phyloP scores from a whole-genome alignment of 306 rosid species.

The Prunus persica region DNA sequence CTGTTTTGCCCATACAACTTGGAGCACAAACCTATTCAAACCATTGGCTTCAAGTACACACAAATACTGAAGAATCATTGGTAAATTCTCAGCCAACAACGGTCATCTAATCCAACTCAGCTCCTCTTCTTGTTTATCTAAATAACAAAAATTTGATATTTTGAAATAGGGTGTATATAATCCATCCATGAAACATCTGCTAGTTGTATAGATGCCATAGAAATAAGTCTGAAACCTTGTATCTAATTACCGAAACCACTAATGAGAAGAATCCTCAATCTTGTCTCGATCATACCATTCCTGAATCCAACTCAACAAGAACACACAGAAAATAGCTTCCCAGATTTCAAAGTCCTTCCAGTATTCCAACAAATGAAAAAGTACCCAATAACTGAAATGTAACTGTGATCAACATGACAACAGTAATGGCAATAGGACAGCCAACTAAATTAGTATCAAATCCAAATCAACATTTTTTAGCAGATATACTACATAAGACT shows the following conservation, averaged over 20 bases:
- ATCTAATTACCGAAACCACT: slow-evolving; percentile 14
- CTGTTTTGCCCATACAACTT: neutral
- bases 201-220: slow-evolving; percentile 1
- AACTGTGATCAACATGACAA: slow-evolving; percentile 7
- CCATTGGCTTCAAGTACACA: neutral
- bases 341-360: slow-evolving; percentile 10
- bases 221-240: slow-evolving; percentile 20
- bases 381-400: slow-evolving; percentile 6
- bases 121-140: neutral
- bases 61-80: neutral
- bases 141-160: neutral
- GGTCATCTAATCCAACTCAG: slow-evolving; percentile 9
- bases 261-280: slow-evolving; percentile 12
- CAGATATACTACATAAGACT: neutral
- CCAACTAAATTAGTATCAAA: slow-evolving; percentile 12
- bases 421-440: slow-evolving; percentile 8
- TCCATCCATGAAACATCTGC: slow-evolving; percentile 2
- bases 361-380: slow-evolving; percentile 9
- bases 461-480: slow-evolving; percentile 1
- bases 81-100: slow-evolving; percentile 1
- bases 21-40: neutral
- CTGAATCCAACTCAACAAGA: slow-evolving; percentile 24
- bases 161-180: neutral
- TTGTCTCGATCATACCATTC: slow-evolving; percentile 16
- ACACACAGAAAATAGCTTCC: slow-evolving; percentile 3